phyloP scores from a whole-genome alignment of 2,329 filamentous ascomycete genomes.

The Sporothrix pallida region DNA sequence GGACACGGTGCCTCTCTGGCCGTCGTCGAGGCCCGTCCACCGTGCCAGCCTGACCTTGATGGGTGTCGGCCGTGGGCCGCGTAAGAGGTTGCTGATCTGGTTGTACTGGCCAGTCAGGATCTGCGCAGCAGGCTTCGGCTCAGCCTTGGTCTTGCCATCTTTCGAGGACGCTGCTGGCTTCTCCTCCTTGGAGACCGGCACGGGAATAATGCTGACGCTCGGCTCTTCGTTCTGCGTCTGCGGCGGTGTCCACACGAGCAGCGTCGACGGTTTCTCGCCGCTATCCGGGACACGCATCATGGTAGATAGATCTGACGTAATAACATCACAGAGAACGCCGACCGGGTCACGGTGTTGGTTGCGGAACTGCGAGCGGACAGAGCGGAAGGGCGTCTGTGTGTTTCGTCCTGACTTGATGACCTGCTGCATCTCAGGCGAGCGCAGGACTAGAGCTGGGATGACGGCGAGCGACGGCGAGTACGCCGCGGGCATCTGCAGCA shows the following conservation, averaged over 20 bases:
- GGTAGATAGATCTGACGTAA: conserved; percentile 17
- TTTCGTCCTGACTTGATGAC: not conserved
- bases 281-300: not conserved
- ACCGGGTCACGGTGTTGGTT: conserved; percentile 47
- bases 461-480: conserved; percentile 46
- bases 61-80: not conserved
- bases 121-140: not conserved
- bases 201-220: not conserved
- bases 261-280: not conserved
- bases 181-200: not conserved
- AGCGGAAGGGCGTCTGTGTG: not conserved
- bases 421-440: not conserved
- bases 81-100: conserved; percentile 1
- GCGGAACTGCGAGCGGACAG: conserved; percentile 39
- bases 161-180: not conserved
- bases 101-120: conserved; percentile 6
- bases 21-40: not conserved
- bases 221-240: not conserved
- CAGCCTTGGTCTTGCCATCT: not conserved
- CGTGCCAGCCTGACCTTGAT: not conserved
- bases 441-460: conserved; percentile 31
- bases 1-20: not conserved
- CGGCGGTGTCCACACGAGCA: not conserved
- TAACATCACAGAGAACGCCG: conserved; percentile 42
- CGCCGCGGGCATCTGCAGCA: conserved; percentile 52